Evolutionary conservation across 148 eudicot genomes (phyloP).

Genomic region (Nyssa sinensis): DNA sequence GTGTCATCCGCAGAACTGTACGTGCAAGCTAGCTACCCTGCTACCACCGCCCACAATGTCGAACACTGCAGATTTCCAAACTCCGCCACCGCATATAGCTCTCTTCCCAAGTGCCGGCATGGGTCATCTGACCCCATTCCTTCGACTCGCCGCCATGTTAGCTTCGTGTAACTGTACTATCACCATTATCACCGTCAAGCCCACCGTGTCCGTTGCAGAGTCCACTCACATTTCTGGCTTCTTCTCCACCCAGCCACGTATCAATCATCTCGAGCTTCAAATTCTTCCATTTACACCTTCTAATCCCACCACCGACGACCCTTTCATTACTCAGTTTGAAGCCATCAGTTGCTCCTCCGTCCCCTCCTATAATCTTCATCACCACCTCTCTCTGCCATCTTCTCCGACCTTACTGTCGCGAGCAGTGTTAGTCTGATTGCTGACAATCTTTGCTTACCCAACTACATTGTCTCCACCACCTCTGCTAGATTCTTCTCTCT

Average conservation of each 20-base stretch:
- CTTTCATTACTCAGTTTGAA: slow-evolving; percentile 29
- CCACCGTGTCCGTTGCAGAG: slow-evolving; percentile 24
- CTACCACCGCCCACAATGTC: not conserved
- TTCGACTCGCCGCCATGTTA: slow-evolving; percentile 32
- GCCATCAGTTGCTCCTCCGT: slow-evolving; percentile 29
- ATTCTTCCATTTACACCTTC: not conserved
- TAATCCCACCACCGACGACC: slow-evolving; percentile 17
- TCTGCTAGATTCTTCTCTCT: slow-evolving; percentile 26
- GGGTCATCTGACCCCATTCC: slow-evolving; percentile 35
- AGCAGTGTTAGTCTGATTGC: slow-evolving; percentile 18
- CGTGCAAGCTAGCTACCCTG: no score
- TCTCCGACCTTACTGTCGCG: slow-evolving; percentile 31
- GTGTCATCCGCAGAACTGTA: no score
- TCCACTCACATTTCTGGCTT: slow-evolving; percentile 27
- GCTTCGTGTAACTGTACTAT: not conserved
- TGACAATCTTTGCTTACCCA: slow-evolving; percentile 5
- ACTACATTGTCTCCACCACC: slow-evolving; percentile 26
- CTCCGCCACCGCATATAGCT: slow-evolving; percentile 12
- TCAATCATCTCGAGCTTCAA: slow-evolving; percentile 12
- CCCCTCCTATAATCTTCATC: slow-evolving; percentile 19
- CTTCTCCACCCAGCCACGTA: slow-evolving; percentile 23
- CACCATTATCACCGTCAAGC: slow-evolving; percentile 22
- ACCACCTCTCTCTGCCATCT: slow-evolving; percentile 25
- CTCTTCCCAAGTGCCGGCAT: slow-evolving; percentile 36
- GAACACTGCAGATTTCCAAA: not conserved